Conservation (phyloP, 306 rosid species). For the Vigna angularis region DNA sequence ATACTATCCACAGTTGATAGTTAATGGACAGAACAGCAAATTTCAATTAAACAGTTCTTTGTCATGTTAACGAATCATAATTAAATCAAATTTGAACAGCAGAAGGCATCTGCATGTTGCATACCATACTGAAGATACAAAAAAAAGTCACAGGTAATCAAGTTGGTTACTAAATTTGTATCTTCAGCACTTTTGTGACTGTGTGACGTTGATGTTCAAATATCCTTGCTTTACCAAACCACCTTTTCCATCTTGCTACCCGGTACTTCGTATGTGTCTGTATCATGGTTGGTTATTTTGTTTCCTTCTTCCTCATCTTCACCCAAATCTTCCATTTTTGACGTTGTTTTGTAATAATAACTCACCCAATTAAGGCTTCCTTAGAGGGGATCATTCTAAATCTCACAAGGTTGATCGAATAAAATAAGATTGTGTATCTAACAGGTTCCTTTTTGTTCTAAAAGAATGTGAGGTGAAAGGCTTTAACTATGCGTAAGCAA, state of each 20-base stretch:
- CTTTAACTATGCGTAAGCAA: background rate
- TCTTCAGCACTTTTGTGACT: background rate
- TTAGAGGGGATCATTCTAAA: background rate
- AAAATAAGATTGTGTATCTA: background rate
- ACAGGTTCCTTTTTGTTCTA: background rate
- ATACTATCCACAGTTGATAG: too few species aligned
- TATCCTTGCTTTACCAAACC: background rate
- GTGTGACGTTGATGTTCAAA: background rate
- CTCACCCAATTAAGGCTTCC: background rate
- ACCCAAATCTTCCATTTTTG: background rate
- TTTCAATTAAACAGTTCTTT: background rate
- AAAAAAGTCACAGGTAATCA: background rate
- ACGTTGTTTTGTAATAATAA: background rate
- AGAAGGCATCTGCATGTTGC: background rate
- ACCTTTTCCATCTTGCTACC: background rate
- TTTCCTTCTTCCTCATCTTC: background rate
- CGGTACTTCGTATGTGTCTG: background rate
- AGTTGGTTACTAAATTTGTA: background rate
- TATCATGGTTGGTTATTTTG: background rate
- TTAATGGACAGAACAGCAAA: too few species aligned
- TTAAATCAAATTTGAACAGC: constrained; percentile 25
- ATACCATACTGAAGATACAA: background rate
- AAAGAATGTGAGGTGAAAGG: background rate
- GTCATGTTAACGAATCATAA: background rate
- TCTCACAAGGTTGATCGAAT: background rate